Evolutionary conservation across 495 filamentous ascomycete genomes (phyloP).

Genomic region (Podospora tetraspora): DNA sequence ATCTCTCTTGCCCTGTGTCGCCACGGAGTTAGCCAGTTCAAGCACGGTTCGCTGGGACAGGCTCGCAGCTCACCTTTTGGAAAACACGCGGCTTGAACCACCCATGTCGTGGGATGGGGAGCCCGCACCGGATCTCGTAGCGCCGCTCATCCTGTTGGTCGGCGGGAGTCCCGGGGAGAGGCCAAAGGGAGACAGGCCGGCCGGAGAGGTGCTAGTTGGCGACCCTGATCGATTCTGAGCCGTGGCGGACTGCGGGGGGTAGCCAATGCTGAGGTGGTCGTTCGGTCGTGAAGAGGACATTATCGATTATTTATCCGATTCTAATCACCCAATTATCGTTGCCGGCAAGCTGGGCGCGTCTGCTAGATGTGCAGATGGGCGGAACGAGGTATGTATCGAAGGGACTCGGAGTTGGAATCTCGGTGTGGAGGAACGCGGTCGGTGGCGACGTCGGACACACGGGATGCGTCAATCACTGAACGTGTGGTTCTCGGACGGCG

Average conservation of each 20-base stretch:
- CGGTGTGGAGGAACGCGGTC: not conserved
- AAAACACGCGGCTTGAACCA: conserved; percentile 66
- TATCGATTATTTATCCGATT: conserved; percentile 65
- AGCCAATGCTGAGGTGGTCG: conserved; percentile 67
- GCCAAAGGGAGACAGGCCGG: conserved; percentile 71
- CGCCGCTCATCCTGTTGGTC: conserved; percentile 64
- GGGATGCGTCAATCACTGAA: conserved; percentile 1
- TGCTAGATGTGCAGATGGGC: not conserved
- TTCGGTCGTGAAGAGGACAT: conserved; percentile 87
- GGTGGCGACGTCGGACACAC: not conserved
- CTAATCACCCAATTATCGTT: conserved; percentile 33
- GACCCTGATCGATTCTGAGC: conserved; percentile 73
- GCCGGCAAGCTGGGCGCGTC: conserved; percentile 11
- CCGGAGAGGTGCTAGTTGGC: conserved; percentile 81
- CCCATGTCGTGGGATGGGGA: conserved; percentile 92
- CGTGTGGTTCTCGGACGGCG: not conserved
- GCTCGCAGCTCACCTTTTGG: conserved; percentile 70
- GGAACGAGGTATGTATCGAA: not conserved
- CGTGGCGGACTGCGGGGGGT: conserved; percentile 53
- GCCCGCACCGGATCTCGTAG: conserved; percentile 80
- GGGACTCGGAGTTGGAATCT: not conserved
- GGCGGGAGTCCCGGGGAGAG: conserved; percentile 57
- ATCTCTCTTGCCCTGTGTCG: conserved; percentile 79
- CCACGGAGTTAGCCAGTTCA: conserved; percentile 15
- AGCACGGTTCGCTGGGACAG: not conserved